Evolutionary conservation across 75 land plant species (phyloP), one percentile per base, ranked within the genome.

Genomic region (Larix kaempferi): DNA sequence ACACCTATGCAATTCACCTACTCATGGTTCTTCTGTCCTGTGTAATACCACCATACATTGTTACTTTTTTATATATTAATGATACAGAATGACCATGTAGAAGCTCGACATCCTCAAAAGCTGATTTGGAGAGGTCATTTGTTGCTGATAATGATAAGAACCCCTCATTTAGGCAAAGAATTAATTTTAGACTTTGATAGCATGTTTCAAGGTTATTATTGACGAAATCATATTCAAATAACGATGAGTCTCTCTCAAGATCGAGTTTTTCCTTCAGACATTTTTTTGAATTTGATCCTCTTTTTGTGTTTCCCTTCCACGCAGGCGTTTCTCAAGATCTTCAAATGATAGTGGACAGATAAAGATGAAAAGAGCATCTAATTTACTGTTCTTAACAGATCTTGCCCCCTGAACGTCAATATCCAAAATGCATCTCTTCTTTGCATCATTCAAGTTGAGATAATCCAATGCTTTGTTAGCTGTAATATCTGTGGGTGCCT

Each of bases 241-340:
- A 65, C 4, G 29, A 55, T 15, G 72, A 22, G 29, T 85, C 78
- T 56, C 37, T 78, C 3, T 78, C 81, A 41, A 60, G 78, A 54
- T 85, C 84, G 26, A 85, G 81, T 78, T 85, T 84, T 59, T 35
- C 56, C 71, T 76, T 82, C 39, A 81, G 80, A 64, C 76, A 19
- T 84, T 58, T 56, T 82, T 85, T 78, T 82, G 71, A 14, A 85
- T 78, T 33, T 85, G 84, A 23, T 82, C 87, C 78, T 85, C 84
- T 23, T 80, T 78, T 23, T 80, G 67, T 59, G n/a, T 71, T 80
- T 76, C 79, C 84, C 87, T 85, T 76, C 87, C 87, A 35, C 84
- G 81, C 2, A 85, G 76, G 15, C 87, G 84, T n/a, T n/a, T n/a
- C n/a, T n/a, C n/a, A n/a, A n/a, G n/a, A n/a, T n/a, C n/a, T n/a